phyloP scores from a whole-genome alignment of 139 green algal genomes.

The Auxenochlorella pyrenoidosa region DNA sequence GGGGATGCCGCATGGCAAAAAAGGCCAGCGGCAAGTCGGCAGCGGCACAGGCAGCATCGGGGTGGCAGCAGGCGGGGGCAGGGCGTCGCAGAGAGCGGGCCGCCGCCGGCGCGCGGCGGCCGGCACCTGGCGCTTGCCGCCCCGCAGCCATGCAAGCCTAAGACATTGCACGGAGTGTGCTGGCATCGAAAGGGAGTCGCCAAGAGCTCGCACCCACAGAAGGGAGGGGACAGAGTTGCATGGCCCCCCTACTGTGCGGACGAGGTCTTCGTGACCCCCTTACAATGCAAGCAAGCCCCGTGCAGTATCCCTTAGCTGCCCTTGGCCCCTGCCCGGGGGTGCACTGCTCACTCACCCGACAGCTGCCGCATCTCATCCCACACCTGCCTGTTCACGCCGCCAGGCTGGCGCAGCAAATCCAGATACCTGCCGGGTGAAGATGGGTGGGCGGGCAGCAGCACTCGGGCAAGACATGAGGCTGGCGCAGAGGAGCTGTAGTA shows the following conservation, averaged over 20 bases:
- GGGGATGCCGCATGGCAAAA: too few species aligned
- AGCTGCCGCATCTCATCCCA: slow-evolving; percentile 57
- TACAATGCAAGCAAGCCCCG: too few species aligned
- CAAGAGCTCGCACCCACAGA: too few species aligned
- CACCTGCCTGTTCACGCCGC: slow-evolving; percentile 49
- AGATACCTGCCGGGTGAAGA: slow-evolving; percentile 48
- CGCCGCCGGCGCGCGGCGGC: too few species aligned
- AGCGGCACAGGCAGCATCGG: not conserved
- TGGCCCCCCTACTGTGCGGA: too few species aligned
- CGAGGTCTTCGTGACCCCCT: too few species aligned
- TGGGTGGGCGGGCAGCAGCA: not conserved
- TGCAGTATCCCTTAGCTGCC: too few species aligned
- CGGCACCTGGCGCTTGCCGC: not conserved
- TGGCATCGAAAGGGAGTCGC: too few species aligned
- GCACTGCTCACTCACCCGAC: slow-evolving; percentile 24
- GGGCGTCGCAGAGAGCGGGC: not conserved
- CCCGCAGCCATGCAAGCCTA: not conserved
- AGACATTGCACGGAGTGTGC: too few species aligned
- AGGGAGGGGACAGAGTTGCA: too few species aligned
- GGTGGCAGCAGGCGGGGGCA: not conserved
- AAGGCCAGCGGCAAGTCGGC: too few species aligned
- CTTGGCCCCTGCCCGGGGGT: not conserved
- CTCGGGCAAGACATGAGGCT: not conserved
- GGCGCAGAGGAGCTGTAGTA: not conserved
- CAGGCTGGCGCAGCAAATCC: slow-evolving; percentile 48